Conservation (phyloP, 176 grass and related monocot species). For the Chloris gayana region DNA sequence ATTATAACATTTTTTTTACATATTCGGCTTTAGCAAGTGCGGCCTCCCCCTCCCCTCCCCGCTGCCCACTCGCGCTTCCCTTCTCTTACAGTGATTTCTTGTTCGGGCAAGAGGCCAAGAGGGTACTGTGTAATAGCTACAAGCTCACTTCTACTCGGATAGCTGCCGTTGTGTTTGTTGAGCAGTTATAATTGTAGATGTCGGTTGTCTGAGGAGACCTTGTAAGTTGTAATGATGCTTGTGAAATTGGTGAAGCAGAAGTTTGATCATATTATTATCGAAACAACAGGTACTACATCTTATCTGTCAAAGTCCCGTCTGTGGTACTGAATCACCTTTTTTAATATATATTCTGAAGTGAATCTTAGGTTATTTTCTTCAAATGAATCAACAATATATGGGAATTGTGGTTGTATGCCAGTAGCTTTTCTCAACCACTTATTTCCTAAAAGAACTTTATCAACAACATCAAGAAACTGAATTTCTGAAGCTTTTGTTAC, state of each 20-base stretch:
- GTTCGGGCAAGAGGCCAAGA: not conserved
- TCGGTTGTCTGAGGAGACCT: conserved; percentile 46
- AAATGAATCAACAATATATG: too few relatives aligned
- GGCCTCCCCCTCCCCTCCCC: not conserved
- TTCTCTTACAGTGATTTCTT: not conserved
- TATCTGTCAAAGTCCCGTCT: not conserved
- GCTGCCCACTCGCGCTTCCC: not conserved
- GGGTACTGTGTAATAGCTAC: not conserved
- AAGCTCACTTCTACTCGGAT: not conserved
- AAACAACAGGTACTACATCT: conserved; percentile 67
- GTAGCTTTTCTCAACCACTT: too few relatives aligned
- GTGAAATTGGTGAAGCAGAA: conserved; percentile 64
- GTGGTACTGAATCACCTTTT: not conserved
- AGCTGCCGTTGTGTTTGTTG: not conserved
- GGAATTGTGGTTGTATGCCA: too few relatives aligned
- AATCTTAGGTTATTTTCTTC: too few relatives aligned
- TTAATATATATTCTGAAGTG: not conserved
- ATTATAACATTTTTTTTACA: too few relatives aligned
- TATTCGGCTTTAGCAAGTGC: conserved; percentile 70
- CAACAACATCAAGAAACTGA: too few relatives aligned
- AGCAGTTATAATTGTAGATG: not conserved
- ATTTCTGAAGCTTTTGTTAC: too few relatives aligned
- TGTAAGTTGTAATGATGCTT: conserved; percentile 82
- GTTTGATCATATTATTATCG: conserved; percentile 79
- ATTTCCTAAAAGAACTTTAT: too few relatives aligned